Conservation (phyloP, 2,329 filamentous ascomycete species). For the Dothidotthia symphoricarpi region DNA sequence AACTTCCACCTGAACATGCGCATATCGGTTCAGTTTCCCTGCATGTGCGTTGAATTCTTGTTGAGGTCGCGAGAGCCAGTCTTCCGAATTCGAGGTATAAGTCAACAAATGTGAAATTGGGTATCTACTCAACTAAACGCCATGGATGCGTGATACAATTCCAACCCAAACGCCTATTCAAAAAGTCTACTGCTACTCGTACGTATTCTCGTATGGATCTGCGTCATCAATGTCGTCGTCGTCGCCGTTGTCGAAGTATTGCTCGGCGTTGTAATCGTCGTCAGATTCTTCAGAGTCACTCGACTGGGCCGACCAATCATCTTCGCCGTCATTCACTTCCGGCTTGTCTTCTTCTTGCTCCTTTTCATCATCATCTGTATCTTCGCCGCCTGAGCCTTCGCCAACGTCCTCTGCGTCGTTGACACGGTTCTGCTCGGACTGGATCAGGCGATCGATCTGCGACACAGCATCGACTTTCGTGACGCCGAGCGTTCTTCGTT, state of each 20-base stretch:
- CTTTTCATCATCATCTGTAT: conserved; percentile 49
- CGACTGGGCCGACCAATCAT: conserved; percentile 52
- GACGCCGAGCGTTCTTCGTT: conserved; percentile 36
- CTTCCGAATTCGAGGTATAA: too few species aligned
- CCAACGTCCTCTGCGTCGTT: conserved; percentile 46
- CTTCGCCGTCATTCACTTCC: conserved; percentile 58
- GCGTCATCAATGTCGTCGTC: conserved; percentile 48
- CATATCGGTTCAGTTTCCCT: too few species aligned
- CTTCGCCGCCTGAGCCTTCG: conserved; percentile 42
- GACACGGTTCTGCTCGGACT: conserved; percentile 46
- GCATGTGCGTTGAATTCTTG: too few species aligned
- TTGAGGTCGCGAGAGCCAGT: too few species aligned
- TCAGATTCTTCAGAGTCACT: conserved; percentile 64
- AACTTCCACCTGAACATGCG: too few species aligned
- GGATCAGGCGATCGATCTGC: conserved; percentile 41
- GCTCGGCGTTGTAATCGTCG: conserved; percentile 63
- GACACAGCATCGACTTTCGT: conserved; percentile 33
- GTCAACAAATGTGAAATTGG: conserved; percentile 7
- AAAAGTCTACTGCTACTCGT: conserved; percentile 19
- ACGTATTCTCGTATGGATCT: conserved; percentile 38
- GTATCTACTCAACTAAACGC: conserved; percentile 21
- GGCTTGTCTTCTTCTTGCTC: conserved; percentile 52
- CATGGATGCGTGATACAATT: conserved; percentile 4
- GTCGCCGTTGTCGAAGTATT: conserved; percentile 53
- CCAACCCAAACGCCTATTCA: conserved; percentile 3